Percentiles rank a stretch among this genome's conserved stretches.
These are phyloP conservation scores for Dimargaris xerosporica DNA, from an alignment of 192 early-diverging fungal genomes.

Conservation along the genomic window DNA sequence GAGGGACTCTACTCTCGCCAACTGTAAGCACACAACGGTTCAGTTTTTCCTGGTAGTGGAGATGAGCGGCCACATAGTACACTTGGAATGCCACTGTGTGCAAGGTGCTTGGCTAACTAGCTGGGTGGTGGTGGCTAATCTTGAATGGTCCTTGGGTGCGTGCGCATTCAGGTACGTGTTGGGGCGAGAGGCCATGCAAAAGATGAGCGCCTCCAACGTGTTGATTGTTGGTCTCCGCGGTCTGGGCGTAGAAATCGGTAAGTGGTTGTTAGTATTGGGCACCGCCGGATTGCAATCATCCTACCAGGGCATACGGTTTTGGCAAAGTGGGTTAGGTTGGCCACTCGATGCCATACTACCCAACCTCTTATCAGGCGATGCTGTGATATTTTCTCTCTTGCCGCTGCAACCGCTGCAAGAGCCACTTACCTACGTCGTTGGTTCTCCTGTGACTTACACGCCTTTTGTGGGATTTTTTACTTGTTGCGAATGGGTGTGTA, in stretches of 20 bases:
- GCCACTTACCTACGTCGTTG: no score
- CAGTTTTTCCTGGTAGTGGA: no score
- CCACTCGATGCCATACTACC: no score
- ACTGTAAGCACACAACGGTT: constrained; percentile 50
- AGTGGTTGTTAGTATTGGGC: constrained; percentile 25
- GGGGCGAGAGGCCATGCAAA: constrained; percentile 93
- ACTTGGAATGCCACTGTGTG: constrained; percentile 1
- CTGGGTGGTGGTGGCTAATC: no score
- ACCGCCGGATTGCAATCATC: constrained; percentile 21
- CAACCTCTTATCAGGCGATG: no score
- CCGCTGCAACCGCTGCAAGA: no score
- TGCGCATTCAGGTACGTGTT: constrained; percentile 57
- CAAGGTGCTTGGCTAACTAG: neutral
- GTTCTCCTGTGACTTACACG: no score
- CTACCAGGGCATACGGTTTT: no score
- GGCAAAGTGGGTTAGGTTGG: no score
- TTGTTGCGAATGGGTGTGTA: no score
- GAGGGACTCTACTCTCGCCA: constrained; percentile 97
- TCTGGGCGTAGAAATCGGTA: constrained; percentile 86
- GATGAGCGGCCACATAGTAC: constrained; percentile 14
- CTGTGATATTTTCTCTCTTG: no score
- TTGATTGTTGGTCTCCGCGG: constrained; percentile 92
- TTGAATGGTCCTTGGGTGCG: neutral
- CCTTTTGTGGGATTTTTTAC: no score
- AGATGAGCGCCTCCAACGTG: constrained; percentile 93